These are phyloP conservation scores for Thozetella sp. DNA, from an alignment of 495 filamentous ascomycete genomes.

Conservation along the genomic window DNA sequence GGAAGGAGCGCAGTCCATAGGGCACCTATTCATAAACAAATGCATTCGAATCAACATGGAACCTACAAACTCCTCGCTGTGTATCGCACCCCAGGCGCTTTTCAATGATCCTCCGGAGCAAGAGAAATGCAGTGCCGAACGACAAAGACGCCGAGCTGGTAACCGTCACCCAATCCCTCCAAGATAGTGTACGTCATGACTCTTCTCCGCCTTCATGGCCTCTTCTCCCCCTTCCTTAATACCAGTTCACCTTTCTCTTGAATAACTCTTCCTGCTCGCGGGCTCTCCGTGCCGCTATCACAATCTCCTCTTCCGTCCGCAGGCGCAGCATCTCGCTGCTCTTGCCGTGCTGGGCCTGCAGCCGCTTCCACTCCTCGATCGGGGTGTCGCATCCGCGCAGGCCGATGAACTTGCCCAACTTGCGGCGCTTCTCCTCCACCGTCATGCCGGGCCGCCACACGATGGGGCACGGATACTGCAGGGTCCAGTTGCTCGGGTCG, in stretches of 20 bases:
- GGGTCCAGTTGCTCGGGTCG: conserved; percentile 51
- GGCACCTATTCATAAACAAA: no score
- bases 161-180: no score
- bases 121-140: not conserved
- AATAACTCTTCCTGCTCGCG: conserved; percentile 40
- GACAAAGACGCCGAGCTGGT: not conserved
- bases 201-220: not conserved
- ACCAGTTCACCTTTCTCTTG: conserved; percentile 44
- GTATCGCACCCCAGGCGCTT: not conserved
- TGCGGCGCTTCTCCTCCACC: conserved; percentile 59
- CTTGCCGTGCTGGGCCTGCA: conserved; percentile 31
- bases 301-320: conserved; percentile 32
- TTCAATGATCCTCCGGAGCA: not conserved
- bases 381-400: conserved; percentile 62
- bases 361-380: conserved; percentile 5
- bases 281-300: conserved; percentile 10
- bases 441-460: conserved; percentile 33
- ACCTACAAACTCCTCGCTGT: not conserved
- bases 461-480: conserved; percentile 65
- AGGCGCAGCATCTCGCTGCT: conserved; percentile 28
- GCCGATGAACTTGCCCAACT: conserved; percentile 71
- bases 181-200: not conserved
- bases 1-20: no score
- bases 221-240: conserved; percentile 10
- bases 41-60: not conserved